phyloP scores from a whole-genome alignment of 805 yeast species.

The Spathaspora girioi region DNA sequence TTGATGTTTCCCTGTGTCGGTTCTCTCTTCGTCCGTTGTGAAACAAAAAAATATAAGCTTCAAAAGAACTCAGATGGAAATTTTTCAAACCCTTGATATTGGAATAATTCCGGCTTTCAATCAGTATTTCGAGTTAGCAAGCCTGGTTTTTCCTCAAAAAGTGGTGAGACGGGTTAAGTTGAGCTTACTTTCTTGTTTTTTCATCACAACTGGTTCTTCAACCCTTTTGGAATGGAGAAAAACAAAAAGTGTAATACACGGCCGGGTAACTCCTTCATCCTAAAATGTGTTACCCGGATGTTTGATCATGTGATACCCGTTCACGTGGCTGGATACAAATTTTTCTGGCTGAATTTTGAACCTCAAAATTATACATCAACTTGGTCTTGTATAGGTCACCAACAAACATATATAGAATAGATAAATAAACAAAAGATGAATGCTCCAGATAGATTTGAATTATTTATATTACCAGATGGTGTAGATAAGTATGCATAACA shows the following conservation, averaged over 20 bases:
- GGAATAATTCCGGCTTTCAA: background rate
- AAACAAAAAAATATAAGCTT: background rate
- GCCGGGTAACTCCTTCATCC: background rate
- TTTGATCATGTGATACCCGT: background rate
- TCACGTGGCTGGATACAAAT: background rate
- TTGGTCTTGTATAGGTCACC: background rate
- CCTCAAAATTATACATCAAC: no score
- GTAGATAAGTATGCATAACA: slow-evolving; percentile 69
- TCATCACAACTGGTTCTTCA: background rate
- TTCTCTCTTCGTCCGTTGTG: background rate
- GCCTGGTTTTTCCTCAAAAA: background rate
- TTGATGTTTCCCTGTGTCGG: background rate
- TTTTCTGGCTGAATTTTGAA: background rate
- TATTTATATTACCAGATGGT: slow-evolving; percentile 96
- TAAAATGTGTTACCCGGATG: background rate
- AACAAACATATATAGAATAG: background rate
- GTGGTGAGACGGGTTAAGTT: background rate
- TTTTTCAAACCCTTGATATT: background rate
- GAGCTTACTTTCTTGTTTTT: background rate
- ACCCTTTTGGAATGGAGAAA: background rate
- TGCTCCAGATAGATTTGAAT: slow-evolving; percentile 98
- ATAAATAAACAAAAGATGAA: slow-evolving; percentile 54
- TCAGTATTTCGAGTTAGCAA: background rate
- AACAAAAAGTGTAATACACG: background rate
- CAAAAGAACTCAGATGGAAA: background rate